phyloP scores from a whole-genome alignment of 345 rosid genomes.

The Eucalyptus cloeziana region DNA sequence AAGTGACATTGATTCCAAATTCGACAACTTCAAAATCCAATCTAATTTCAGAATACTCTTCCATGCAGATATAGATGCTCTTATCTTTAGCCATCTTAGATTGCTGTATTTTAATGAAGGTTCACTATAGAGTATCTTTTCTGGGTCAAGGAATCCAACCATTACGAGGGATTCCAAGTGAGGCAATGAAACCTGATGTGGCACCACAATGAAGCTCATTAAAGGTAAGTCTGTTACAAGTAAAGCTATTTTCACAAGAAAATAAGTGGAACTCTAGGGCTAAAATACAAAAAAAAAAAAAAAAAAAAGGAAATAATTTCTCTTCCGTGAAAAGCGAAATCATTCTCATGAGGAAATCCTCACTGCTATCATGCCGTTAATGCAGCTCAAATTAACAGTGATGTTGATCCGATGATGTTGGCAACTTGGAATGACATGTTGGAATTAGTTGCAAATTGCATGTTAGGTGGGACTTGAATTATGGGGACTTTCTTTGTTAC shows the following conservation, averaged over 20 bases:
- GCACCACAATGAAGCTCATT: neutral
- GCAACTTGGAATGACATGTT: neutral
- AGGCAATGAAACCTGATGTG: neutral
- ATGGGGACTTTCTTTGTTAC: too few relatives aligned
- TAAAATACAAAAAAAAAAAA: too few relatives aligned
- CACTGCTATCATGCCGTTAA: too few relatives aligned
- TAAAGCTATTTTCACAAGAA: too few relatives aligned
- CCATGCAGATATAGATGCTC: fast-evolving
- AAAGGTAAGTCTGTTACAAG: too few relatives aligned
- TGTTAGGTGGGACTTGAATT: neutral
- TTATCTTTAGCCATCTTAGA: fast-evolving
- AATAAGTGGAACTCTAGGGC: too few relatives aligned
- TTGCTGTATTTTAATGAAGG: neutral
- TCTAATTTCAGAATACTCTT: neutral
- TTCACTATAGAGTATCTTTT: neutral
- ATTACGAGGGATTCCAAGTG: fast-evolving
- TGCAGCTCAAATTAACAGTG: too few relatives aligned
- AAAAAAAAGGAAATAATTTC: too few relatives aligned
- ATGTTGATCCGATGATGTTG: neutral
- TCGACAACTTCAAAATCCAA: neutral
- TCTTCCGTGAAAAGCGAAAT: too few relatives aligned
- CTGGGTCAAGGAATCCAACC: fast-evolving
- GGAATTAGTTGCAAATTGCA: neutral
- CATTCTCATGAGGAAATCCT: too few relatives aligned
- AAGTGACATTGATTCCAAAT: neutral